Evolutionary conservation across 805 yeast genomes (phyloP), one percentile per base, ranked within the genome.

Genomic region (Cyberlindnera xylosilytica): DNA sequence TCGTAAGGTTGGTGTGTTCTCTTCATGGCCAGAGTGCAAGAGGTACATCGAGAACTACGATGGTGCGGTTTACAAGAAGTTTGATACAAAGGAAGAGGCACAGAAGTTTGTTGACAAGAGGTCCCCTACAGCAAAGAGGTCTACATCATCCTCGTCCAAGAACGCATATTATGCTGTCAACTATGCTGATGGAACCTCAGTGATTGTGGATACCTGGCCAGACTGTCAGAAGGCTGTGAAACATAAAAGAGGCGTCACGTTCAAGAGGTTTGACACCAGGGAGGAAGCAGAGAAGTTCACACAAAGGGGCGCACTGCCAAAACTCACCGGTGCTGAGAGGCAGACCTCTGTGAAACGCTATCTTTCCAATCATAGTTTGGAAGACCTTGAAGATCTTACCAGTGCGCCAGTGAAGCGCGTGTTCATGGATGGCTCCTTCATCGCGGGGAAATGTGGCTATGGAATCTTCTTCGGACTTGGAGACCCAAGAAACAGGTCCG

Each of bases 361-460:
- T 17, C 30, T 49, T 8, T 12, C n/a, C 7, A 35, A 26, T 2
- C 31, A 46, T 20, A 33, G 47, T 3, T 8, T 35, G 8, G 38
- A 31, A 0, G 26, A 26, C 1, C 28, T 54, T 16, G 13, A 32
- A 10, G 6, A 38, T 18, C 60, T 53, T 34, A 30, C 34, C n/a
- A 7, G 13, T 1, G n/a, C 30, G 9, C 22, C 20, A 12, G 35
- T 36, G 10, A 27, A 32, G 7, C 37, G 44, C 6, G 67, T 87
- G 0, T 89, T 76, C 54, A 81, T 87, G 17, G 97, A 89, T 61
- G 97, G 97, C 0, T 85, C 95, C 0, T 55, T 40, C 22, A 29
- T 50, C 4, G 83, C 83, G 52, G 89, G 88, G 1, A 64, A 55
- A 17, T 80, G 83, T 0, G 97, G 97, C 0, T 79, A 75, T 54